Conservation (phyloP, 2,329 filamentous ascomycete species). For the Claviceps cyperi region DNA sequence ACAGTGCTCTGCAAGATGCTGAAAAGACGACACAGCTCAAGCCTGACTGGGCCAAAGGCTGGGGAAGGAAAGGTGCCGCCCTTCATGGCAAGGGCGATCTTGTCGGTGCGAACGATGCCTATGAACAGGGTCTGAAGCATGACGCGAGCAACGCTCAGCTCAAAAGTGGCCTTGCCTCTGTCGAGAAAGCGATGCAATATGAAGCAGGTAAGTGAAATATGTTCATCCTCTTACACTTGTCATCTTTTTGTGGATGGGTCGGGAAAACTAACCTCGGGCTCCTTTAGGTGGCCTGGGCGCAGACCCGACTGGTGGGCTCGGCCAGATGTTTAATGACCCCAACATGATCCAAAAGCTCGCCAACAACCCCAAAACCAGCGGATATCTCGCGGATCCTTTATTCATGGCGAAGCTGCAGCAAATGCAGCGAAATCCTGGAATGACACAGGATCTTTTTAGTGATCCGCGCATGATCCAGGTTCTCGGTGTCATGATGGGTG, state of each 20-base stretch:
- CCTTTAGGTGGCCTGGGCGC: constrained; percentile 17
- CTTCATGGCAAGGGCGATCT: constrained; percentile 80
- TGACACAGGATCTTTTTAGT: constrained; percentile 64
- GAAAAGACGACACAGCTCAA: constrained; percentile 89
- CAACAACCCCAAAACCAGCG: constrained; percentile 81
- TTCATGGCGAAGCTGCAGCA: constrained; percentile 87
- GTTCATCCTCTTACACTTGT: too few relatives aligned
- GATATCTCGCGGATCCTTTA: constrained; percentile 61
- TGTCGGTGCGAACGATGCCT: constrained; percentile 73
- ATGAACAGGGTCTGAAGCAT: constrained; percentile 84
- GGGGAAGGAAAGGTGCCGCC: constrained; percentile 83
- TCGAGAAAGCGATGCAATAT: constrained; percentile 73
- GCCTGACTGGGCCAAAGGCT: constrained; percentile 96
- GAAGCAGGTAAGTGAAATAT: constrained; percentile 21
- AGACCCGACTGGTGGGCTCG: constrained; percentile 64
- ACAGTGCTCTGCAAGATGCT: constrained; percentile 74
- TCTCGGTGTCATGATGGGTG: constrained; percentile 81
- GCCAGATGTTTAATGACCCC: constrained; percentile 88
- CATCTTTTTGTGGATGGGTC: not conserved
- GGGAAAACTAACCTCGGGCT: constrained; percentile 4
- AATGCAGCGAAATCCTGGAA: constrained; percentile 67
- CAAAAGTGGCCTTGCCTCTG: constrained; percentile 72
- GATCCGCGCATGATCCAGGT: constrained; percentile 91
- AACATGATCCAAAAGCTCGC: constrained; percentile 82
- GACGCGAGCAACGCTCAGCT: constrained; percentile 86